phyloP scores from a whole-genome alignment of 257 asterid genomes.

The Solanum corneliomulleri region DNA sequence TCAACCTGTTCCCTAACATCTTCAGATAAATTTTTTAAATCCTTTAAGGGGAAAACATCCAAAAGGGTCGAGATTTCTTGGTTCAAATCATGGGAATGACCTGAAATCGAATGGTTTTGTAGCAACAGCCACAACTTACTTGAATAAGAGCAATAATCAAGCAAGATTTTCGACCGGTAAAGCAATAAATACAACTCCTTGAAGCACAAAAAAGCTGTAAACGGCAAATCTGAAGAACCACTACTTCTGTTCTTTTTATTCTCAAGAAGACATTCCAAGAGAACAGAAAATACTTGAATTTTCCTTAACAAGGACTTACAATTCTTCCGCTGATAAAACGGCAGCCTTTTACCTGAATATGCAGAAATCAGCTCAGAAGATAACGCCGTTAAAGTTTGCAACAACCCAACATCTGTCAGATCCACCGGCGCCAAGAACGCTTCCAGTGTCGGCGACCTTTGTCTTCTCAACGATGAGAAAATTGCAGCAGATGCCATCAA shows the following conservation, averaged over 20 bases:
- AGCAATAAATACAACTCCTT: conserved; percentile 91
- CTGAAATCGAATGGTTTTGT: conserved; percentile 58
- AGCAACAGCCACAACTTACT: conserved; percentile 86
- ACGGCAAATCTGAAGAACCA: conserved; percentile 19
- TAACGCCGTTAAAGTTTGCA: conserved; percentile 40
- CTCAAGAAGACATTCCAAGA: conserved; percentile 51
- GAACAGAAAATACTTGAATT: conserved; percentile 50
- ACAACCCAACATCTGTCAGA: conserved; percentile 43
- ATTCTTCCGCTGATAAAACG: conserved; percentile 45
- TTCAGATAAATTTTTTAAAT: conserved; percentile 26
- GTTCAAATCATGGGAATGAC: conserved; percentile 76
- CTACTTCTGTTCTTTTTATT: not conserved
- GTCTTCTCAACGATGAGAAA: conserved; percentile 80
- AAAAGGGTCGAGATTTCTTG: conserved; percentile 76
- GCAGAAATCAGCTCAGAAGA: conserved; percentile 41
- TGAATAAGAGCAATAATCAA: conserved; percentile 58
- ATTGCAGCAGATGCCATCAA: conserved; percentile 79
- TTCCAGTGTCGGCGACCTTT: conserved; percentile 74
- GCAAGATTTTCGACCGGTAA: conserved; percentile 68
- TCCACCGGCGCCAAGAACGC: conserved; percentile 75
- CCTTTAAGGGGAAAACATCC: conserved; percentile 68
- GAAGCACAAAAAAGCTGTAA: conserved; percentile 56
- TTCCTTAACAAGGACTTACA: conserved; percentile 55
- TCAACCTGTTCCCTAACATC: conserved; percentile 70
- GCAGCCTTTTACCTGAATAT: conserved; percentile 23